Evolutionary conservation across 192 early-diverging fungal genomes (phyloP).

Genomic region (Phycomyces blakesleeanus): DNA sequence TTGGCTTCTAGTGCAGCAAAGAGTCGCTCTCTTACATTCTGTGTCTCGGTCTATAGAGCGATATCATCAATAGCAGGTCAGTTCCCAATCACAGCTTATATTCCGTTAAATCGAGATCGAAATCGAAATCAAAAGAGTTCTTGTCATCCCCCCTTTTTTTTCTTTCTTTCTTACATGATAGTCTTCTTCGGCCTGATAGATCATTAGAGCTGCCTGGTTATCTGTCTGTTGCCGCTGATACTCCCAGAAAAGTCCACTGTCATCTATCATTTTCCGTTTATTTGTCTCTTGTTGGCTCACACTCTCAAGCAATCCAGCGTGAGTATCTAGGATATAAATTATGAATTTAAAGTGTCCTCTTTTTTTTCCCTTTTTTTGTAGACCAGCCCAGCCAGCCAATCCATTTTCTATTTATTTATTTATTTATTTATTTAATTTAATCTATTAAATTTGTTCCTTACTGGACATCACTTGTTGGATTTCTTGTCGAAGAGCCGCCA

Average conservation of each 20-base stretch:
- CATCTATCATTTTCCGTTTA: conserved; percentile 50
- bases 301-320: conserved; percentile 66
- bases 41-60: conserved; percentile 50
- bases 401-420: too few species aligned
- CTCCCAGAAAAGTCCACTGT: conserved; percentile 60
- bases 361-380: not conserved
- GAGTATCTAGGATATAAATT: conserved; percentile 49
- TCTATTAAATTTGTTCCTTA: too few species aligned
- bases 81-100: not conserved
- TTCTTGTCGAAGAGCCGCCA: not conserved
- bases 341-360: conserved; percentile 20
- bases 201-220: conserved; percentile 55
- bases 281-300: conserved; percentile 54
- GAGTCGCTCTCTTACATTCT: conserved; percentile 71
- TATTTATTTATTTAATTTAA: too few species aligned
- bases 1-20: conserved; percentile 73
- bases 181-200: conserved; percentile 58
- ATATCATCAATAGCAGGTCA: conserved; percentile 4
- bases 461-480: not conserved
- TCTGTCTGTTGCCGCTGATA: conserved; percentile 72
- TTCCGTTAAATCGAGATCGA: not conserved
- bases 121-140: not conserved
- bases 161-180: conserved; percentile 48
- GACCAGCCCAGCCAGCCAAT: too few species aligned
- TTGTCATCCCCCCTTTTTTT: not conserved